phyloP scores from a whole-genome alignment of 2,329 filamentous ascomycete species.

The Xylaria polymorpha region DNA sequence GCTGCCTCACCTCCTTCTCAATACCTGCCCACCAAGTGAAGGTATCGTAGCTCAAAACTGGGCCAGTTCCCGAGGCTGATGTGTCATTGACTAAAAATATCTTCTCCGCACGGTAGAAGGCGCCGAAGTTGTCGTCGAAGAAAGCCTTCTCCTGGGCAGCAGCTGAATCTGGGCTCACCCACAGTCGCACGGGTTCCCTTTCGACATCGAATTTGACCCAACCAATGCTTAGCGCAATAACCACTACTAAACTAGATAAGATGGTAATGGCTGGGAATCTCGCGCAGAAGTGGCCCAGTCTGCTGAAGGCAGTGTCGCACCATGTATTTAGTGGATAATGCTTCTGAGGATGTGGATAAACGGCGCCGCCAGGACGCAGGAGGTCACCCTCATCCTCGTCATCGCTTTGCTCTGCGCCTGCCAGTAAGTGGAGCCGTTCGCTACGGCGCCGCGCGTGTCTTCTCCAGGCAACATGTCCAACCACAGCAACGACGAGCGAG shows the following conservation, averaged over 20 bases:
- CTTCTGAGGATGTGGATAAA: conserved; percentile 81
- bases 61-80: conserved; percentile 69
- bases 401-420: conserved; percentile 85
- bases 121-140: conserved; percentile 92
- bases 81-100: conserved; percentile 94
- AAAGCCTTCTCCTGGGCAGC: conserved; percentile 94
- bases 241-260: conserved; percentile 75
- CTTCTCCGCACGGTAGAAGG: conserved; percentile 95
- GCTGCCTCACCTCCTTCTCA: conserved; percentile 77
- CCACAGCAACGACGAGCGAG: conserved; percentile 72
- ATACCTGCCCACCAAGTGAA: conserved; percentile 94
- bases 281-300: conserved; percentile 82
- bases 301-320: conserved; percentile 83
- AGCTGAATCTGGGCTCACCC: conserved; percentile 94
- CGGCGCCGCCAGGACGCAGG: conserved; percentile 76
- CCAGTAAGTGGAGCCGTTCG: conserved; percentile 85
- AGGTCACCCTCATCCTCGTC: conserved; percentile 94
- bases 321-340: conserved; percentile 86
- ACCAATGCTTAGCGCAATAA: conserved; percentile 83
- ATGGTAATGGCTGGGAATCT: conserved; percentile 89
- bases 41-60: conserved; percentile 89
- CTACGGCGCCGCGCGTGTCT: conserved; percentile 79
- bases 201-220: conserved; percentile 93
- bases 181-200: conserved; percentile 87
- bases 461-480: conserved; percentile 80